Evolutionary conservation across 495 filamentous ascomycete species (phyloP).

Genomic region (Xylaria palmicola): DNA sequence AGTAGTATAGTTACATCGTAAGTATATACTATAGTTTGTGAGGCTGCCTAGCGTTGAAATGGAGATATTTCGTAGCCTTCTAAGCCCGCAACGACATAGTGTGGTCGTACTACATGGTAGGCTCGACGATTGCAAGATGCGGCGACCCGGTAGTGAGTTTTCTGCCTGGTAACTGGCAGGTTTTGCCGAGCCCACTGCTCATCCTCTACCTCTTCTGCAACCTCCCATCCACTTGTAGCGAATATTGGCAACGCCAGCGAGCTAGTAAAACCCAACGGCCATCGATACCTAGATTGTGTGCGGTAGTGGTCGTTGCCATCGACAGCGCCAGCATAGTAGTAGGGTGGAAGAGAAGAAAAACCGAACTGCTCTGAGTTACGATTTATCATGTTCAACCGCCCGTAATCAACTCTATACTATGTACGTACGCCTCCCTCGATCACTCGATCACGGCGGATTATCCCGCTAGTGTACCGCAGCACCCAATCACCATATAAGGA

Average conservation of each 20-base stretch:
- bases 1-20: no score
- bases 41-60: not conserved
- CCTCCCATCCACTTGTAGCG: no score
- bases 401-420: not conserved
- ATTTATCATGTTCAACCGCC: not conserved
- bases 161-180: not conserved
- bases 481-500: not conserved
- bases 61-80: not conserved
- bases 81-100: not conserved
- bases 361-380: not conserved
- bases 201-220: no score
- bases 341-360: not conserved
- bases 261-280: no score
- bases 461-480: conserved; percentile 1
- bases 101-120: not conserved
- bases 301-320: no score
- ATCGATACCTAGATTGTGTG: no score
- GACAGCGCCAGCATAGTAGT: not conserved
- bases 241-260: no score
- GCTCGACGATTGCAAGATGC: not conserved
- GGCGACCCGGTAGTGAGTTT: not conserved
- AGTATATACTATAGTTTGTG: no score
- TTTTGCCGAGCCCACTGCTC: conserved; percentile 5
- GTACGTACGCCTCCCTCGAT: no score
- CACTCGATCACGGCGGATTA: not conserved